Percentiles rank a stretch among this genome's conserved stretches.
Evolutionary conservation across 176 grass and related monocot genomes (phyloP).

Genomic region (Tuctoria greenei): DNA sequence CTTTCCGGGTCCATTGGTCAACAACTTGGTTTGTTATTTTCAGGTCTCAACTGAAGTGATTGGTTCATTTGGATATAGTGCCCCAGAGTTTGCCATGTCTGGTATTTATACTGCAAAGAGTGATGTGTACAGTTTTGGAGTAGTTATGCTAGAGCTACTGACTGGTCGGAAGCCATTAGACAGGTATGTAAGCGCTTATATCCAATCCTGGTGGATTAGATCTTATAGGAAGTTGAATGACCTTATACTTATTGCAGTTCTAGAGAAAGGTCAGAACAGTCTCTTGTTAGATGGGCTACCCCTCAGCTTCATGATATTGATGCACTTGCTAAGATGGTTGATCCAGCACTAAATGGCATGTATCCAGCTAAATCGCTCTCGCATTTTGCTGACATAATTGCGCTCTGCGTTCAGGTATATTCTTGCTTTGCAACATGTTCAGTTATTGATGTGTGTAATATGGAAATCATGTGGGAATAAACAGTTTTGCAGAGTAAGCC

Average conservation of each 20-base stretch:
- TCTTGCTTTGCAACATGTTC: conserved; percentile 4
- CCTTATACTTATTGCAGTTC: conserved; percentile 59
- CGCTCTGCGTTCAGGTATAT: conserved; percentile 88
- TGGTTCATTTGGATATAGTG: conserved; percentile 97
- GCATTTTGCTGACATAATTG: conserved; percentile 92
- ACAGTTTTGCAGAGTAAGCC: background rate
- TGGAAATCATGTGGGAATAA: background rate
- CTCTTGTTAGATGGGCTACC: conserved; percentile 93
- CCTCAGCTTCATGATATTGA: conserved; percentile 99
- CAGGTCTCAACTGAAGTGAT: conserved; percentile 83
- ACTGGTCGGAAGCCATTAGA: conserved; percentile 92
- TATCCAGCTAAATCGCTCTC: conserved; percentile 98
- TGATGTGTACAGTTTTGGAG: conserved; percentile 98
- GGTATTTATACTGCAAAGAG: conserved; percentile 95
- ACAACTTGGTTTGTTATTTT: conserved; percentile 29
- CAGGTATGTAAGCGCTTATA: conserved; percentile 53
- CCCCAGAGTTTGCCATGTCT: conserved; percentile 97
- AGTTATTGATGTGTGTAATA: conserved; percentile 11
- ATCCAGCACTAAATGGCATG: conserved; percentile 93
- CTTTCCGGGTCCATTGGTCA: conserved; percentile 27
- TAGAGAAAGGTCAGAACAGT: conserved; percentile 86
- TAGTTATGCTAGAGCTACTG: conserved; percentile 97
- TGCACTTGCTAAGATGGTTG: conserved; percentile 95
- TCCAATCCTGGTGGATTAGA: background rate
- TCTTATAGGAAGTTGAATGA: conserved; percentile 13